Evolutionary conservation across 129 eudicot genomes (phyloP).

Genomic region (Deinandra increscens): DNA sequence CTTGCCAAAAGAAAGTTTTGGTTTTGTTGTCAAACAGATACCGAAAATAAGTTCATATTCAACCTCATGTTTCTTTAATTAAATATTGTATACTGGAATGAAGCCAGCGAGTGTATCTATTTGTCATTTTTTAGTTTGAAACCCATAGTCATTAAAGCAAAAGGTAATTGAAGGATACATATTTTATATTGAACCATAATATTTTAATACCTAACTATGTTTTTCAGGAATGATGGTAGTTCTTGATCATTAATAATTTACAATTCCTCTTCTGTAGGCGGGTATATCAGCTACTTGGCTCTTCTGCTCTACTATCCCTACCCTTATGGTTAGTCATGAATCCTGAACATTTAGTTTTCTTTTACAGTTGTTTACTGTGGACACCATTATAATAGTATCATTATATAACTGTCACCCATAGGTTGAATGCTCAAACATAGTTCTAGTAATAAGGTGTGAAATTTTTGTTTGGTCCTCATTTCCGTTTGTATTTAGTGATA

Average conservation of each 20-base stretch:
- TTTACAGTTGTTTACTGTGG: background rate
- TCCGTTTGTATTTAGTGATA: too few species aligned
- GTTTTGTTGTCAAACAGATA: background rate
- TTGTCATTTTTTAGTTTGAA: background rate
- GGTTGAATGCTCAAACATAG: background rate
- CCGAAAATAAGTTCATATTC: background rate
- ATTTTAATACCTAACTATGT: background rate
- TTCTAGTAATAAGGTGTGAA: background rate
- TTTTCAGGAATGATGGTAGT: background rate
- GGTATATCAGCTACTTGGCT: constrained; percentile 84
- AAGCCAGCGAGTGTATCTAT: background rate
- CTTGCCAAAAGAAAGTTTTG: background rate
- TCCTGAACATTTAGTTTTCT: background rate
- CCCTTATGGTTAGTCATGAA: constrained; percentile 66
- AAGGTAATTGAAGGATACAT: constrained; percentile 7
- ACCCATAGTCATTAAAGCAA: background rate
- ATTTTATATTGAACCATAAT: background rate
- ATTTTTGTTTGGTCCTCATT: constrained; percentile 7
- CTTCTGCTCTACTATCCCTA: constrained; percentile 72
- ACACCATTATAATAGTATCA: background rate
- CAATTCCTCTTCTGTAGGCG: constrained; percentile 40
- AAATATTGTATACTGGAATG: constrained; percentile 1
- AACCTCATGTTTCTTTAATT: background rate
- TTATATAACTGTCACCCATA: background rate
- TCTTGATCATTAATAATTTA: constrained; percentile 16